These are phyloP conservation scores for Vigna hirtella DNA, from an alignment of 306 rosid genomes.

Conservation along the genomic window DNA sequence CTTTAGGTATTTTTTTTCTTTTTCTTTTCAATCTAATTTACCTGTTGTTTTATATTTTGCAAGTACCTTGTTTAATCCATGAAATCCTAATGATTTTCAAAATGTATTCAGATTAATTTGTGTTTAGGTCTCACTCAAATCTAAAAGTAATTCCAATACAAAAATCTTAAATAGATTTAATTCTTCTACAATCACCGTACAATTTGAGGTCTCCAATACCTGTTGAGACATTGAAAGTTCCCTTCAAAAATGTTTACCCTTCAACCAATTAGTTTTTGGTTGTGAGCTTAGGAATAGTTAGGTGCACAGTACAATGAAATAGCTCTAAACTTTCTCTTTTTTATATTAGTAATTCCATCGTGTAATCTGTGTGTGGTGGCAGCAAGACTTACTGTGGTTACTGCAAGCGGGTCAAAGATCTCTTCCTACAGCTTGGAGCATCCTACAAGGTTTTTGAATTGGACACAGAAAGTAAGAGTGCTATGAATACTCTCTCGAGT, in stretches of 20 bases:
- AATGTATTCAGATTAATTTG: not conserved
- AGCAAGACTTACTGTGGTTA: conserved; percentile 91
- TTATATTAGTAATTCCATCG: not conserved
- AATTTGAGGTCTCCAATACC: too few relatives aligned
- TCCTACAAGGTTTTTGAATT: conserved; percentile 70
- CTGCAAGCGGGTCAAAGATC: conserved; percentile 72
- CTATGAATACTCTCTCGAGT: not conserved
- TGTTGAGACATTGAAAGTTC: not conserved
- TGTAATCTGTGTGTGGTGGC: conserved; percentile 44
- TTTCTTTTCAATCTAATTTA: not conserved
- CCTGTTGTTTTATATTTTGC: not conserved
- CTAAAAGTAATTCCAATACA: too few relatives aligned
- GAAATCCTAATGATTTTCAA: not conserved
- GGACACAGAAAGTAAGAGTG: conserved; percentile 63
- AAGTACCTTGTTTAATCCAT: not conserved
- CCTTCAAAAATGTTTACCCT: not conserved
- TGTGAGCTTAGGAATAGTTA: not conserved
- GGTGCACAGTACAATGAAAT: too few relatives aligned
- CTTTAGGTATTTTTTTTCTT: conserved; percentile 41
- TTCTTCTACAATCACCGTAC: too few relatives aligned
- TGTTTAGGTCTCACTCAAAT: not conserved
- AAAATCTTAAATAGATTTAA: too few relatives aligned
- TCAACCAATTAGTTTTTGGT: not conserved
- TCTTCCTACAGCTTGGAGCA: conserved; percentile 69
- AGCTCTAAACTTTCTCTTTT: not conserved